phyloP scores from a whole-genome alignment of 164 flowering plant genomes.

The Macadamia tetraphylla region DNA sequence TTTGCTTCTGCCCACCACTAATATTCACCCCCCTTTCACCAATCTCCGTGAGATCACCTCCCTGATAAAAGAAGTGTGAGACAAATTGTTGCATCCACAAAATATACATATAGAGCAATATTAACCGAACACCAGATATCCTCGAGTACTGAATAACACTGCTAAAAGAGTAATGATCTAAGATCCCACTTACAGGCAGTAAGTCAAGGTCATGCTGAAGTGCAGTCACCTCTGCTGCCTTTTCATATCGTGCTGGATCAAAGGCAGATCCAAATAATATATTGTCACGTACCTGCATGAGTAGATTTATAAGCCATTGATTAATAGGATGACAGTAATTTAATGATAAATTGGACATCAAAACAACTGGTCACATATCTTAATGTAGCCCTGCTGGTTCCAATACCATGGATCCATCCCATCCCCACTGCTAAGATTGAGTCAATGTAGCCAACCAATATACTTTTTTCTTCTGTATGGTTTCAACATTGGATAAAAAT shows the following conservation, averaged over 20 bases:
- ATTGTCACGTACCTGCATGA: slow-evolving; percentile 81
- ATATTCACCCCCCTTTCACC: slow-evolving; percentile 99
- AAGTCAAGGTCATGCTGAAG: slow-evolving; percentile 86
- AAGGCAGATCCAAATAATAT: slow-evolving; percentile 84
- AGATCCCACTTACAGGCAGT: slow-evolving; percentile 57
- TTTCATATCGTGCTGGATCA: slow-evolving; percentile 57
- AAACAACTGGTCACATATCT: too few species aligned
- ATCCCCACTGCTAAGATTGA: background rate
- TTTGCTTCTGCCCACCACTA: slow-evolving; percentile 99
- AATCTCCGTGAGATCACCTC: slow-evolving; percentile 99
- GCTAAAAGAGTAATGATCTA: background rate
- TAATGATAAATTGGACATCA: background rate
- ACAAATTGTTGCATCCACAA: background rate
- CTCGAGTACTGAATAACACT: background rate
- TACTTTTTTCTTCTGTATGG: background rate
- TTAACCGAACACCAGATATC: background rate
- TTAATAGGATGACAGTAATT: background rate
- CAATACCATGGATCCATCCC: background rate
- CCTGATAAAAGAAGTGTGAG: slow-evolving; percentile 35
- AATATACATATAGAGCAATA: too few species aligned
- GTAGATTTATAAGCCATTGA: slow-evolving; percentile 2
- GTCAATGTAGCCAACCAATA: background rate
- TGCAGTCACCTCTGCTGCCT: slow-evolving; percentile 75
- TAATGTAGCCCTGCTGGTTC: background rate
- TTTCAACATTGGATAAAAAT: background rate